Conservation (phyloP, 176 grass and related monocot genomes). For the Phoenix roebelenii region DNA sequence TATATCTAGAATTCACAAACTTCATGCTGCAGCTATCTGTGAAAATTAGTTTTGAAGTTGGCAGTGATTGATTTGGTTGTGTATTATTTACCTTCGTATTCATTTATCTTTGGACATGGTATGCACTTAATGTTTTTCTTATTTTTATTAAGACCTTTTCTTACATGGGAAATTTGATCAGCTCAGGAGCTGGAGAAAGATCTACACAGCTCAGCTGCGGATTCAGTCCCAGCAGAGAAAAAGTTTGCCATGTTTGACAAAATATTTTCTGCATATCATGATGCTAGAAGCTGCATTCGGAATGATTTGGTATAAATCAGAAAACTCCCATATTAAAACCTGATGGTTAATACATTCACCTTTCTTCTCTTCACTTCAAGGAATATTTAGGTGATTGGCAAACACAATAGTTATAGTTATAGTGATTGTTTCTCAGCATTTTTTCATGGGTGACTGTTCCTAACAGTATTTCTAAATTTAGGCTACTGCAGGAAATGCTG, state of each 20-base stretch:
- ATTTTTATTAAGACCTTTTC: constrained; percentile 19
- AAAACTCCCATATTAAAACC: no score
- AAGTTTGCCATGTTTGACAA: constrained; percentile 90
- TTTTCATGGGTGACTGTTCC: not conserved
- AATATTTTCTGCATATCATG: constrained; percentile 96
- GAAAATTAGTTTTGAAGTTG: no score
- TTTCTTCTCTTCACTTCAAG: no score
- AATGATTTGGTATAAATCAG: constrained; percentile 69
- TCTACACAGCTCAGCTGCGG: constrained; percentile 42
- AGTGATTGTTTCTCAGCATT: no score
- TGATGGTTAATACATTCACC: no score
- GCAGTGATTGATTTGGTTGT: no score
- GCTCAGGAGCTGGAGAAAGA: constrained; percentile 98
- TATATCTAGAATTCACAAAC: no score
- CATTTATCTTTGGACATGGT: no score
- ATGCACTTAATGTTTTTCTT: constrained; percentile 1
- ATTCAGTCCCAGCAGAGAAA: constrained; percentile 77
- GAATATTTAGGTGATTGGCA: no score
- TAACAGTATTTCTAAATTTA: constrained; percentile 28
- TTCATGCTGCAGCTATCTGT: no score
- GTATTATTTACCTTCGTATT: no score
- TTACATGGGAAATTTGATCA: constrained; percentile 59
- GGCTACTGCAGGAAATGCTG: constrained; percentile 76
- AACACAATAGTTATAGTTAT: no score
- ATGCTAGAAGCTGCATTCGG: constrained; percentile 89